Conservation (phyloP, 2,329 filamentous ascomycete species). For the Didymosphaeria variabile region DNA sequence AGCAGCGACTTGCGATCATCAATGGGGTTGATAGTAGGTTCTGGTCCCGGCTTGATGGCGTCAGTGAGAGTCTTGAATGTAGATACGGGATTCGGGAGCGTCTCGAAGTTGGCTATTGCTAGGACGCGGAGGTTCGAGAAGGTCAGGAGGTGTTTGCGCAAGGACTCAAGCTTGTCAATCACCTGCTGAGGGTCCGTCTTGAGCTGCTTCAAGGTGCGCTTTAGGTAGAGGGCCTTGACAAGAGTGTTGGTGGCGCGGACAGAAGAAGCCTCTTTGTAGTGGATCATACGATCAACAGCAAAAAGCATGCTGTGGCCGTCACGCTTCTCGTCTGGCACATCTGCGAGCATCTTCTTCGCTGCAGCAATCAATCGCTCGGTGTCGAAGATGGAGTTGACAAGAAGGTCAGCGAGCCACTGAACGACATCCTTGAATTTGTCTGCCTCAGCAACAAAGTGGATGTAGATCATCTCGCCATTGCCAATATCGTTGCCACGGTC, state of each 20-base stretch:
- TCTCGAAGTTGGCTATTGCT: conserved; percentile 81
- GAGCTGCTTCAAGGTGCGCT: conserved; percentile 82
- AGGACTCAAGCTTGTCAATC: conserved; percentile 77
- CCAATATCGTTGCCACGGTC: conserved; percentile 73
- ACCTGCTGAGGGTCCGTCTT: conserved; percentile 79
- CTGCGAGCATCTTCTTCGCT: conserved; percentile 83
- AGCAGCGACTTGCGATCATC: conserved; percentile 75
- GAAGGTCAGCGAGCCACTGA: conserved; percentile 83
- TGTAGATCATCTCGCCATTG: conserved; percentile 81
- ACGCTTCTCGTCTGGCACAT: conserved; percentile 91
- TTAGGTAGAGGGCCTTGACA: conserved; percentile 87
- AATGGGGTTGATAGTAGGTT: conserved; percentile 72
- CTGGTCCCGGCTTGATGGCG: conserved; percentile 57
- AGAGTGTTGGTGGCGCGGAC: conserved; percentile 81
- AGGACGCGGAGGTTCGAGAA: conserved; percentile 87
- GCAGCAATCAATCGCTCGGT: conserved; percentile 68
- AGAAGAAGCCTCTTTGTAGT: conserved; percentile 79
- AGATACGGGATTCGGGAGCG: conserved; percentile 76
- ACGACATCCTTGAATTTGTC: conserved; percentile 87
- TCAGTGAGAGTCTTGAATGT: conserved; percentile 74
- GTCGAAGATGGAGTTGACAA: conserved; percentile 91
- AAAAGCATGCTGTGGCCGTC: conserved; percentile 75
- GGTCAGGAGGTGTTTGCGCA: conserved; percentile 79
- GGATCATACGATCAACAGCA: conserved; percentile 76
- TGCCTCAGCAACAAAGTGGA: conserved; percentile 85